A percentile compares a stretch with the other conserved stretches of the same genome.
These are phyloP conservation scores for Penicillium chermesinum DNA, from an alignment of 495 filamentous ascomycete species.

Conservation along the genomic window DNA sequence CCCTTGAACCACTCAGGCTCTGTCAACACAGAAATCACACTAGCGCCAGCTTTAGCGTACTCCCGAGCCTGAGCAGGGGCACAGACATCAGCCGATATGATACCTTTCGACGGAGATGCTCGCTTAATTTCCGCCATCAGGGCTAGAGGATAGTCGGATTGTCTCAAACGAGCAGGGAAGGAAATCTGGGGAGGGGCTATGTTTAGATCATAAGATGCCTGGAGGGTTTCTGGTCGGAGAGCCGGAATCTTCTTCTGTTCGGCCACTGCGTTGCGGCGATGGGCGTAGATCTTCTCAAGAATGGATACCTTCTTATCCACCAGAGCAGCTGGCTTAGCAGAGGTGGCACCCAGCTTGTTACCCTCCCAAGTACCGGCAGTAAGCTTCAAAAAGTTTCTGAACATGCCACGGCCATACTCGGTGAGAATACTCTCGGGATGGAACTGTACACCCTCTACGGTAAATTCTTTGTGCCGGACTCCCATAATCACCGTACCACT, in stretches of 20 bases:
- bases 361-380: slow-evolving; percentile 86
- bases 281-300: slow-evolving; percentile 84
- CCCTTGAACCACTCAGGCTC: slow-evolving; percentile 99
- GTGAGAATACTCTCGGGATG: slow-evolving; percentile 97
- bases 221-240: slow-evolving; percentile 75
- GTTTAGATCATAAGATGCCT: slow-evolving; percentile 77
- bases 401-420: slow-evolving; percentile 78
- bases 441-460: slow-evolving; percentile 93
- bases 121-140: slow-evolving; percentile 97
- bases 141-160: slow-evolving; percentile 74
- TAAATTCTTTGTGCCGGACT: slow-evolving; percentile 82
- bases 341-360: slow-evolving; percentile 47
- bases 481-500: slow-evolving; percentile 86
- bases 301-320: slow-evolving; percentile 70
- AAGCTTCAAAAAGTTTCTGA: slow-evolving; percentile 85
- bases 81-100: slow-evolving; percentile 81
- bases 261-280: slow-evolving; percentile 69
- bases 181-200: slow-evolving; percentile 80
- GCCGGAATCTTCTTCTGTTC: slow-evolving; percentile 85
- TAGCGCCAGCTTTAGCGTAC: slow-evolving; percentile 91
- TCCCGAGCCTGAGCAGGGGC: slow-evolving; percentile 85
- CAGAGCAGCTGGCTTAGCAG: slow-evolving; percentile 21
- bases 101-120: slow-evolving; percentile 92
- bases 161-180: slow-evolving; percentile 71
- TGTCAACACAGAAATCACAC: slow-evolving; percentile 93